Conservation (phyloP, 2,329 filamentous ascomycete genomes). For the Colletotrichum agaves region DNA sequence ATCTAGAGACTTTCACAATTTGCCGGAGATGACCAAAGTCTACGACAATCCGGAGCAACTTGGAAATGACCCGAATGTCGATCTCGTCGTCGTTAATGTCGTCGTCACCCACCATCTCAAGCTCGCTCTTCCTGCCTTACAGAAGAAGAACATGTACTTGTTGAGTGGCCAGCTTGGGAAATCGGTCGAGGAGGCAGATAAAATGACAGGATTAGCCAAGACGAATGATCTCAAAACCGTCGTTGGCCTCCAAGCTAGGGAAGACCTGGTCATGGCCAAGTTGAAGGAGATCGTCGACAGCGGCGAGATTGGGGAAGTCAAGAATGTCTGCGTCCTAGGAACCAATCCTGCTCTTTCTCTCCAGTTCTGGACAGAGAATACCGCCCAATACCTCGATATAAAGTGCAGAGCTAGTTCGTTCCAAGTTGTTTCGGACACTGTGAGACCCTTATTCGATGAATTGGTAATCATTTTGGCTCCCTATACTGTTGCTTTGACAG, state of each 20-base stretch:
- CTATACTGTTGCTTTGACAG: slow-evolving; percentile 34
- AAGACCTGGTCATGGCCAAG: slow-evolving; percentile 51
- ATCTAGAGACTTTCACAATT: slow-evolving; percentile 55
- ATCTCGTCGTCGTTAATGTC: slow-evolving; percentile 65
- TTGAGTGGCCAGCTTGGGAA: slow-evolving; percentile 68
- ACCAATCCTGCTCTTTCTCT: slow-evolving; percentile 1
- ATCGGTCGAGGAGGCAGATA: slow-evolving; percentile 52
- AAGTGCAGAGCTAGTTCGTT: slow-evolving; percentile 40
- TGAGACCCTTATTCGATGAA: slow-evolving; percentile 32
- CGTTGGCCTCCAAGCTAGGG: slow-evolving; percentile 59
- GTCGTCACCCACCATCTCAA: slow-evolving; percentile 64
- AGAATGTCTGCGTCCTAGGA: not conserved
- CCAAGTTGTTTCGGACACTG: slow-evolving; percentile 45
- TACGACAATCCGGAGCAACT: slow-evolving; percentile 63
- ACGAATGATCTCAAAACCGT: slow-evolving; percentile 54
- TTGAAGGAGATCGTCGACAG: slow-evolving; percentile 53
- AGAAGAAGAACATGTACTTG: slow-evolving; percentile 61
- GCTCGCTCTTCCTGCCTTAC: slow-evolving; percentile 57
- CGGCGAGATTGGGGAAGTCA: slow-evolving; percentile 50
- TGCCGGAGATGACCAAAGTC: slow-evolving; percentile 53
- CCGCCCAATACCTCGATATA: slow-evolving; percentile 41
- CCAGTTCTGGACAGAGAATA: slow-evolving; percentile 39
- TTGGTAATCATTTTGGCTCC: accelerated
- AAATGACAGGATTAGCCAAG: slow-evolving; percentile 53
- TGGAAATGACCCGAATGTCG: slow-evolving; percentile 59